phyloP scores from a whole-genome alignment of 228 moss, liverwort and hornwort species.

The Sphagnum fallax region DNA sequence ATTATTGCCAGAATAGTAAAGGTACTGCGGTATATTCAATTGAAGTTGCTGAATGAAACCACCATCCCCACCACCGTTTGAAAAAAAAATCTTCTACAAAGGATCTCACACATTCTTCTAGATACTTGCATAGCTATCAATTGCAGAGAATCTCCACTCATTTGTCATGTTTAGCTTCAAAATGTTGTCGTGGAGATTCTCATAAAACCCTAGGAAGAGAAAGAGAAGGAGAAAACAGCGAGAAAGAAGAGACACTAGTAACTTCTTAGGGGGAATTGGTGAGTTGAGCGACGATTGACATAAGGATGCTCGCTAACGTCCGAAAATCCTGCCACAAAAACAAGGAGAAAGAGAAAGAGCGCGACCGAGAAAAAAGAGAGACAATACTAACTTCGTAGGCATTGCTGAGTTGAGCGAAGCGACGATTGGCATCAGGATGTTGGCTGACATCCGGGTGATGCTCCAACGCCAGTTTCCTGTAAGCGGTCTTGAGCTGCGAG shows the following conservation, averaged over 20 bases:
- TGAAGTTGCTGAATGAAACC: no score
- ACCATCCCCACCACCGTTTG: not conserved
- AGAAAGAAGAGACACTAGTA: not conserved
- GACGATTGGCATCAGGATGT: conserved; percentile 52
- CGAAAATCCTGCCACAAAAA: not conserved
- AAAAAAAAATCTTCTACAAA: not conserved
- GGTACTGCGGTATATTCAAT: no score
- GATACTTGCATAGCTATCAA: no score
- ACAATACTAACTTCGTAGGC: conserved; percentile 48
- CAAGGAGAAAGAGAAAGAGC: not conserved
- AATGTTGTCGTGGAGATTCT: no score
- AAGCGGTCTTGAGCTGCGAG: conserved; percentile 58
- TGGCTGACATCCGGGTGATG: conserved; percentile 66
- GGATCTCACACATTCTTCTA: no score
- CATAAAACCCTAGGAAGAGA: not conserved
- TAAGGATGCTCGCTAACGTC: not conserved
- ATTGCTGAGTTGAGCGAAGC: conserved; percentile 62
- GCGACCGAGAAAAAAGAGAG: no score
- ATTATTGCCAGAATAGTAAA: no score
- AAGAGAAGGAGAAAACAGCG: not conserved
- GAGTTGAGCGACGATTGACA: not conserved
- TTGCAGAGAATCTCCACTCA: not conserved
- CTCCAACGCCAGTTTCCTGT: conserved; percentile 59
- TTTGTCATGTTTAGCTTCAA: no score
- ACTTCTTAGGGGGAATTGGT: not conserved